A percentile compares a stretch with the other conserved stretches of the same genome.
These are phyloP conservation scores for Gossypium raimondii DNA, from an alignment of 345 rosid species.

Conservation along the genomic window DNA sequence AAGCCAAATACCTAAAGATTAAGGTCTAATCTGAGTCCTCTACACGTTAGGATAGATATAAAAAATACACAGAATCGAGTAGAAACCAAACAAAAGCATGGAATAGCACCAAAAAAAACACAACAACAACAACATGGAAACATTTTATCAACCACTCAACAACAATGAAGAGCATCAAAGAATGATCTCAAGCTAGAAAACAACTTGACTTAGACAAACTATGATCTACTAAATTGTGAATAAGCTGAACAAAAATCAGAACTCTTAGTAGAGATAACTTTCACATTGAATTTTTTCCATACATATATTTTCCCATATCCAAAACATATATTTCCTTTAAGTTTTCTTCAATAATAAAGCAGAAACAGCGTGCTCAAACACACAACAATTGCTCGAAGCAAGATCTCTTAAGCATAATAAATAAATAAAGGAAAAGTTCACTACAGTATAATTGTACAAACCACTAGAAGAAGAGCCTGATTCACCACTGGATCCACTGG, in stretches of 20 bases:
- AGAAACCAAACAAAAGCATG: neutral
- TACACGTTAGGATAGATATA: neutral
- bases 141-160: neutral
- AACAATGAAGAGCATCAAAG: neutral
- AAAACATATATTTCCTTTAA: too few species aligned
- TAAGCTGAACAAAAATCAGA: neutral
- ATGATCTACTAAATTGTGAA: neutral
- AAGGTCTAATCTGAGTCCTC: neutral
- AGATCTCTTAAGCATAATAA: neutral
- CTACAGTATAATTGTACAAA: conserved; percentile 35
- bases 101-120: neutral
- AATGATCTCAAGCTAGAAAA: neutral
- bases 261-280: neutral
- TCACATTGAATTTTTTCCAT: neutral
- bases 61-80: neutral
- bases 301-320: neutral
- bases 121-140: neutral
- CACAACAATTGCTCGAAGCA: neutral
- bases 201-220: neutral
- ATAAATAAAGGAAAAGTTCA: conserved; percentile 18
- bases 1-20: neutral
- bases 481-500: conserved; percentile 71
- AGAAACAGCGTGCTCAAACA: neutral
- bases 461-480: conserved; percentile 78
- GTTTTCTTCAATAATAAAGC: neutral